Conservation (phyloP, 371 early-diverging fungal genomes). For the Mycotypha africana region DNA sequence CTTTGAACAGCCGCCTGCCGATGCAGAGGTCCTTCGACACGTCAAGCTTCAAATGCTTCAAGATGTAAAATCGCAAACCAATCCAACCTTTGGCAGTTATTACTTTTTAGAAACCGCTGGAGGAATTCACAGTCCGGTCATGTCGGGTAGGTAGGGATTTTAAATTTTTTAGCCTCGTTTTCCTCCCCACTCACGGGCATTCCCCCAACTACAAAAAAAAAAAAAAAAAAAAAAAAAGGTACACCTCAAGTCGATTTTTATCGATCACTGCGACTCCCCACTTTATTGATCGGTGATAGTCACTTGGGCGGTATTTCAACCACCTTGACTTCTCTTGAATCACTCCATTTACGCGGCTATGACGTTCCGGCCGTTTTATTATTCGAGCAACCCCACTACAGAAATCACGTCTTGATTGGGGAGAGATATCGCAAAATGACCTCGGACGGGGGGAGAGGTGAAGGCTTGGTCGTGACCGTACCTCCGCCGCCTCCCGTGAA, state of each 20-base stretch:
- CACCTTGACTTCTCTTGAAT: conserved; percentile 71
- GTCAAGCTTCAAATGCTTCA: no score
- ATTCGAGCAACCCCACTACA: conserved; percentile 55
- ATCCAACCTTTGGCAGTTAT: conserved; percentile 47
- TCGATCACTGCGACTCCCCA: conserved; percentile 66
- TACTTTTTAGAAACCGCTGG: conserved; percentile 66
- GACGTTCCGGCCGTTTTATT: conserved; percentile 65
- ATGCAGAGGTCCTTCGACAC: no score
- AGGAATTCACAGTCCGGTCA: conserved; percentile 75
- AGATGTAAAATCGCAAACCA: no score
- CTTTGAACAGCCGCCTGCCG: no score
- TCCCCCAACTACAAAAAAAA: no score
- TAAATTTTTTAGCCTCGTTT: not conserved
- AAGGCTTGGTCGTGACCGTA: conserved; percentile 22
- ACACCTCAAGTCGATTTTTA: conserved; percentile 71
- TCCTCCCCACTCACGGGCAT: no score
- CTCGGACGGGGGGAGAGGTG: no score
- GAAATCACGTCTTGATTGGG: conserved; percentile 53
- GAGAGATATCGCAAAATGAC: conserved; percentile 10
- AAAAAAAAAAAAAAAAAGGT: conserved; percentile 28
- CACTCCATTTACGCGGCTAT: conserved; percentile 66
- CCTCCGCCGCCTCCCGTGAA: conserved; percentile 52
- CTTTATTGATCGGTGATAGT: conserved; percentile 72
- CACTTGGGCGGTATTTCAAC: conserved; percentile 80
- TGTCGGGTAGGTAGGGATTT: conserved; percentile 59